Base-by-base conservation (phyloP, 768 basidiomycete species). In the Mycena vulgaris region DNA sequence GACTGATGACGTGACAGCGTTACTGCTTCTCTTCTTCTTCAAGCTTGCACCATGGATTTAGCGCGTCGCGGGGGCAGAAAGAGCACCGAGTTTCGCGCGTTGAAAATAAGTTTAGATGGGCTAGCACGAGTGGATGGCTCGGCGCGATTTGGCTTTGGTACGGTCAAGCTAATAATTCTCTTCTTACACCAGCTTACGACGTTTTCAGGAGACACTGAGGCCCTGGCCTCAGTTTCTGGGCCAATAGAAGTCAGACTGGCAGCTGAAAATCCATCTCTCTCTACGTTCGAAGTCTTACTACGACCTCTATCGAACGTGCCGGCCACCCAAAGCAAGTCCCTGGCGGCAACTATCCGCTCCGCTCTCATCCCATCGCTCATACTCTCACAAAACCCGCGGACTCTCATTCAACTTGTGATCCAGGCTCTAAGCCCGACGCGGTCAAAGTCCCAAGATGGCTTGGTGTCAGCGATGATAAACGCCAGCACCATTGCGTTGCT, bases 91-190 rank as follows among this genome's bases (percentile, higher is more conserved):
- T 48, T 82, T 33, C 80, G 89, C 1, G 70, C 78, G 0, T 70
- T 89, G 2, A 75, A 69, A 25, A 85, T 93, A 42, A 78, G 80
- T 8, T 92, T 89, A 69, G 90, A 92, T 56, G 83, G 82, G 1
- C 84, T 94, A 11, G 88, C 89, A n/a, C 85, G 92, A 58, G 92
- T 90, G 25, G 94, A 95, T 70, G 93, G 93, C 1, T 94, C 93
- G 4, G 93, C 92, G 2, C 84, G 89, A 28, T 95, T 95, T 75
- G 84, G 82, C 27, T 91, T 92, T 68, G 90, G 90, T 88, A 72
- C 42, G 35, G 68, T 0, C 69, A 66, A 61, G 40, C n/a, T 13
- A n/a, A 56, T 23, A 68, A 63, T 49, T 66, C 52, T 58, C 64
- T n/a, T 52, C 65, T 61, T 37, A 56, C 42, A 30, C n/a, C 13